Percentiles rank a stretch among this genome's conserved stretches.
phyloP scores from a whole-genome alignment of 2,329 filamentous ascomycete genomes.

The Harringtonia lauricola region DNA sequence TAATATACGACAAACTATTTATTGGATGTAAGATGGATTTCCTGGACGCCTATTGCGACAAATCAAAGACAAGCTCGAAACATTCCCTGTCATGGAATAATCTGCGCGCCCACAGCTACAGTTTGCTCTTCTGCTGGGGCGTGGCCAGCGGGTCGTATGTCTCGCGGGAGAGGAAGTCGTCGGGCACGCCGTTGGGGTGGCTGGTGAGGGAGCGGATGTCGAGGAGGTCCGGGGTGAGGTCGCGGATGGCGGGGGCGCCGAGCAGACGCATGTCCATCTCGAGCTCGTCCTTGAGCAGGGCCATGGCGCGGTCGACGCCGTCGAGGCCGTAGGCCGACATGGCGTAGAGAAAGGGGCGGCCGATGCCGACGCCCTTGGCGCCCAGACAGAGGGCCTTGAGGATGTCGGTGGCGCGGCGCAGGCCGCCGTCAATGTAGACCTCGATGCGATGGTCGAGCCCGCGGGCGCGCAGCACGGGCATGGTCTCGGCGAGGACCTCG shows the following conservation, averaged over 20 bases:
- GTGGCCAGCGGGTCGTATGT: constrained; percentile 43
- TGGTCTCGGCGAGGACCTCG: constrained; percentile 85
- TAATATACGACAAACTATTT: no score
- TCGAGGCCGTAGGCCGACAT: constrained; percentile 85
- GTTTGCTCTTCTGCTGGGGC: constrained; percentile 42
- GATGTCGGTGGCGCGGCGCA: constrained; percentile 85
- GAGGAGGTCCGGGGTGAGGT: constrained; percentile 71
- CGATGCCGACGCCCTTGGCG: constrained; percentile 86
- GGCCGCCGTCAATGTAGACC: constrained; percentile 82
- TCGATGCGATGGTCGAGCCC: constrained; percentile 70
- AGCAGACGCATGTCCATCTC: constrained; percentile 98
- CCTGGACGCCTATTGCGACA: no score
- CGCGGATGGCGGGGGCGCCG: constrained; percentile 61
- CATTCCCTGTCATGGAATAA: no score
- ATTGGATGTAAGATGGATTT: no score
- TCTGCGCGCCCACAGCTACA: no score
- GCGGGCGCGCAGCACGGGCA: constrained; percentile 69
- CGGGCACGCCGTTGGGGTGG: constrained; percentile 37
- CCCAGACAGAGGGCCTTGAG: constrained; percentile 91
- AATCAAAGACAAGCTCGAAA: no score
- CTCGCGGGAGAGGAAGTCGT: constrained; percentile 33
- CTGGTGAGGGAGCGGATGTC: constrained; percentile 60
- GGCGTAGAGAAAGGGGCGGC: constrained; percentile 87
- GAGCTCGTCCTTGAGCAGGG: constrained; percentile 88
- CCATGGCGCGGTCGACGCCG: constrained; percentile 87